Conservation (phyloP, 2,329 filamentous ascomycete genomes). For the Fusarium nurragi region DNA sequence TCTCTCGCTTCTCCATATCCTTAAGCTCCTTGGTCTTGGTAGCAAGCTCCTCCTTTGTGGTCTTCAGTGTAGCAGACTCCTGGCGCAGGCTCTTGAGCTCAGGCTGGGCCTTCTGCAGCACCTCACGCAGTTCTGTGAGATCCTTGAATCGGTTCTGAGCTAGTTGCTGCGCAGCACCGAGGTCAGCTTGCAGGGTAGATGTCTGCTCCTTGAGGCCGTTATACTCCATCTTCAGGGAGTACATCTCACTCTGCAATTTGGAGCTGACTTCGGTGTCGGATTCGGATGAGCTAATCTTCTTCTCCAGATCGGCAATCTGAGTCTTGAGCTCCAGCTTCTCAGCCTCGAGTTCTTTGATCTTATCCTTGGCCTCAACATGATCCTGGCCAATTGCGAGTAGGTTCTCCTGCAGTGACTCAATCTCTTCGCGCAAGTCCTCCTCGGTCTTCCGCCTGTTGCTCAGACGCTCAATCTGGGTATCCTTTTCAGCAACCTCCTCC, state of each 20-base stretch:
- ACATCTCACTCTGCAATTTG: slow-evolving; percentile 70
- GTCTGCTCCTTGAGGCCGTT: slow-evolving; percentile 77
- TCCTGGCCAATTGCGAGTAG: slow-evolving; percentile 82
- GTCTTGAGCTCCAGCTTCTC: slow-evolving; percentile 74
- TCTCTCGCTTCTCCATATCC: slow-evolving; percentile 82
- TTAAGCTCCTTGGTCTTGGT: slow-evolving; percentile 69
- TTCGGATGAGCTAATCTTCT: slow-evolving; percentile 64
- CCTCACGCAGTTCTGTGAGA: slow-evolving; percentile 79
- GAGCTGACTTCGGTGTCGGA: slow-evolving; percentile 56
- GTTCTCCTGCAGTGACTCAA: slow-evolving; percentile 83
- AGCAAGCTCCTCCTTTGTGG: slow-evolving; percentile 77
- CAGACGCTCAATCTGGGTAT: slow-evolving; percentile 76
- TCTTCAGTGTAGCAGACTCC: slow-evolving; percentile 79
- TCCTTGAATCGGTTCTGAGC: slow-evolving; percentile 91
- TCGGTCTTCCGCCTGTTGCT: slow-evolving; percentile 77
- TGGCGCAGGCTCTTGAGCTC: slow-evolving; percentile 82
- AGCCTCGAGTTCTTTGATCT: slow-evolving; percentile 73
- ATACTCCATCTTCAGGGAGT: slow-evolving; percentile 61
- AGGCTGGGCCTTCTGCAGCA: slow-evolving; percentile 85
- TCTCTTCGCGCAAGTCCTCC: slow-evolving; percentile 83
- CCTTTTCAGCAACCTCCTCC: slow-evolving; percentile 69
- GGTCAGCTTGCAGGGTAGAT: slow-evolving; percentile 78
- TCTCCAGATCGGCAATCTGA: slow-evolving; percentile 72
- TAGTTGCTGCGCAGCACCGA: slow-evolving; percentile 85
- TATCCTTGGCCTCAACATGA: slow-evolving; percentile 83